Evolutionary conservation across 225 moss, liverwort and hornwort species (phyloP).

Genomic region (Polytrichum commune): DNA sequence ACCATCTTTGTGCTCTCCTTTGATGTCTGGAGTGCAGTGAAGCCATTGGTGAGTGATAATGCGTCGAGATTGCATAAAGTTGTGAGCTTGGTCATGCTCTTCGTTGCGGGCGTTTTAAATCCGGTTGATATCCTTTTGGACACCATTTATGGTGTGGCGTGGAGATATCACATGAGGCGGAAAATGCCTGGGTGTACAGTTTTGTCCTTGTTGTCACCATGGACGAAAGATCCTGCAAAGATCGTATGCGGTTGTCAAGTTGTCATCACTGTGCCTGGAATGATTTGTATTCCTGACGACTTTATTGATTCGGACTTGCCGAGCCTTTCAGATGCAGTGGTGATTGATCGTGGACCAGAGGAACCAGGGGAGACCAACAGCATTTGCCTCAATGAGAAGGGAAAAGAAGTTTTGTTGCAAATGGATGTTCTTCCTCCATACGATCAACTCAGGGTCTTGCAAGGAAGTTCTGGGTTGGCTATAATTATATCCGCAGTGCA

Average conservation of each 20-base stretch:
- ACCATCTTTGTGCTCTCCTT: not conserved
- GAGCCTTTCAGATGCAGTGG: not conserved
- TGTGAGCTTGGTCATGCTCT: not conserved
- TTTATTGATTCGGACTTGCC: not conserved
- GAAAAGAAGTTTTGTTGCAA: not conserved
- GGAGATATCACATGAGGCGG: not conserved
- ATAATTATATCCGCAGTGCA: not conserved
- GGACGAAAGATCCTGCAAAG: not conserved
- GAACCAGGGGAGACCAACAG: not conserved
- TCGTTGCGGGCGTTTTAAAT: too few species aligned
- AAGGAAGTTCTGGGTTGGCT: not conserved
- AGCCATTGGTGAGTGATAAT: fast-evolving
- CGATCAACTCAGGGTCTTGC: not conserved
- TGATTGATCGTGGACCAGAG: not conserved
- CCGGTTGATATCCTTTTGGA: not conserved
- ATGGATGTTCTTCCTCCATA: too few species aligned
- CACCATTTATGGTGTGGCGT: fast-evolving
- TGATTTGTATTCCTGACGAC: not conserved
- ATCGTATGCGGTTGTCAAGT: not conserved
- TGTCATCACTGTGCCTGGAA: not conserved
- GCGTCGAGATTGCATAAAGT: not conserved
- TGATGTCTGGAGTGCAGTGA: not conserved
- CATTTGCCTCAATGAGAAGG: fast-evolving
- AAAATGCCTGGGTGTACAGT: not conserved
- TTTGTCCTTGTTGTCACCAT: not conserved